phyloP scores from a whole-genome alignment of 345 rosid species.

The Barbarea vulgaris region DNA sequence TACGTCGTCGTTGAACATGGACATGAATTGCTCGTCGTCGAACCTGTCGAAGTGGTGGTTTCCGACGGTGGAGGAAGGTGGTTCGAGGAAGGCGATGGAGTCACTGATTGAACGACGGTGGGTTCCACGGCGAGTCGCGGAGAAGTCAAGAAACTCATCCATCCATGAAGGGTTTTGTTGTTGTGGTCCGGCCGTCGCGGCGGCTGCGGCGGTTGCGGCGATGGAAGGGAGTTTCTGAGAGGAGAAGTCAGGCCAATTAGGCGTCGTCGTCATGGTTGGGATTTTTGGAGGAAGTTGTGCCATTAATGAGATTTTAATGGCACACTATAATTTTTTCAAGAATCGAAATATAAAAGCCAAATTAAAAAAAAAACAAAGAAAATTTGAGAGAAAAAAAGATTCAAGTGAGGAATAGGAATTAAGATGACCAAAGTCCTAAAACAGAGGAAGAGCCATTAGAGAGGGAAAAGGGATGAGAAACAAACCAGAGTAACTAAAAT shows the following conservation, averaged over 20 bases:
- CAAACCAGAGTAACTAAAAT: slow-evolving; percentile 40
- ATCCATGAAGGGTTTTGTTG: slow-evolving; percentile 61
- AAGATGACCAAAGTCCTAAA: slow-evolving; percentile 11
- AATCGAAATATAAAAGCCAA: background rate
- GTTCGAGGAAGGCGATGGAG: slow-evolving; percentile 73
- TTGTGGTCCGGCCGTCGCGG: slow-evolving; percentile 18
- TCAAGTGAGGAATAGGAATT: background rate
- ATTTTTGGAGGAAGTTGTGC: slow-evolving; percentile 70
- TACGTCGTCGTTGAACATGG: slow-evolving; percentile 76
- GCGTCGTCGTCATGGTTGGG: slow-evolving; percentile 50
- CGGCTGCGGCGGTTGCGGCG: slow-evolving; percentile 27
- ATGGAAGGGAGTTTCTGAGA: slow-evolving; percentile 51
- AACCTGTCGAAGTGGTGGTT: slow-evolving; percentile 61
- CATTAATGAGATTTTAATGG: slow-evolving; percentile 37
- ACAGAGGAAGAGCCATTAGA: slow-evolving; percentile 26
- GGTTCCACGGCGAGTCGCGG: slow-evolving; percentile 61
- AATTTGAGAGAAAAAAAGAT: background rate
- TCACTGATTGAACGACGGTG: slow-evolving; percentile 92
- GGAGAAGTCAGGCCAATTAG: slow-evolving; percentile 60
- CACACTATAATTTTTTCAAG: background rate
- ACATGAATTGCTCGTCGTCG: slow-evolving; percentile 85
- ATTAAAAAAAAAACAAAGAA: background rate
- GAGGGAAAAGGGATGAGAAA: slow-evolving; percentile 30
- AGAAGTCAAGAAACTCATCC: slow-evolving; percentile 89
- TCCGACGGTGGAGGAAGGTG: slow-evolving; percentile 36